phyloP scores from a whole-genome alignment of 2,329 filamentous ascomycete genomes.

The Penicillium decumbens region DNA sequence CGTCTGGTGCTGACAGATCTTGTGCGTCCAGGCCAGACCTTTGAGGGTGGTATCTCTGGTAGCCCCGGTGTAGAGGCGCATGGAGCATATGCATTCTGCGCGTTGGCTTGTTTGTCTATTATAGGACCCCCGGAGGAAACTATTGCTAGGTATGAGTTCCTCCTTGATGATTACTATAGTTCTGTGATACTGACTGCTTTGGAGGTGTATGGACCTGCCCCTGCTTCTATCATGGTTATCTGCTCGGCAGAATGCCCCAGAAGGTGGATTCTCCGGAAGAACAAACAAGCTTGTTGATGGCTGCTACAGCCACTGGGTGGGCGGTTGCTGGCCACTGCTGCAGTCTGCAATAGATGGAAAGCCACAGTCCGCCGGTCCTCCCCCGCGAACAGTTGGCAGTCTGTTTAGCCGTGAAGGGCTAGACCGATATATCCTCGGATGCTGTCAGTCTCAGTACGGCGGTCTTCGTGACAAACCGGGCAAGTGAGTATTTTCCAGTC shows the following conservation, averaged over 20 bases:
- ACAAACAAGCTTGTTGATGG: constrained; percentile 98
- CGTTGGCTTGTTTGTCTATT: constrained; percentile 80
- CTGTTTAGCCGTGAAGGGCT: constrained; percentile 79
- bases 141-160: constrained; percentile 59
- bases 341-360: constrained; percentile 68
- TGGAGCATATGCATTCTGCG: constrained; percentile 94
- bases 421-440: constrained; percentile 82
- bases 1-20: constrained; percentile 12
- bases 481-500: constrained; percentile 56
- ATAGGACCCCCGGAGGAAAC: constrained; percentile 71
- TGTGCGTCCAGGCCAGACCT: constrained; percentile 68
- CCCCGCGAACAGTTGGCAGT: constrained; percentile 27
- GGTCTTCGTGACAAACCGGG: constrained; percentile 91
- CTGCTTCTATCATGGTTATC: constrained; percentile 82
- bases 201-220: constrained; percentile 70
- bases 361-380: constrained; percentile 25
- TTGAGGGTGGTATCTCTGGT: constrained; percentile 86
- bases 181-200: constrained; percentile 7
- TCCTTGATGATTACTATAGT: constrained; percentile 27
- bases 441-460: constrained; percentile 73
- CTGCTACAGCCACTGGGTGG: constrained; percentile 98
- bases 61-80: constrained; percentile 87
- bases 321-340: constrained; percentile 86
- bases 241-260: constrained; percentile 80
- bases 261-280: constrained; percentile 87